Percentiles rank a stretch among this genome's conserved stretches.
phyloP scores from a whole-genome alignment of 2,329 filamentous ascomycete genomes.

The Aschersonia sp. region DNA sequence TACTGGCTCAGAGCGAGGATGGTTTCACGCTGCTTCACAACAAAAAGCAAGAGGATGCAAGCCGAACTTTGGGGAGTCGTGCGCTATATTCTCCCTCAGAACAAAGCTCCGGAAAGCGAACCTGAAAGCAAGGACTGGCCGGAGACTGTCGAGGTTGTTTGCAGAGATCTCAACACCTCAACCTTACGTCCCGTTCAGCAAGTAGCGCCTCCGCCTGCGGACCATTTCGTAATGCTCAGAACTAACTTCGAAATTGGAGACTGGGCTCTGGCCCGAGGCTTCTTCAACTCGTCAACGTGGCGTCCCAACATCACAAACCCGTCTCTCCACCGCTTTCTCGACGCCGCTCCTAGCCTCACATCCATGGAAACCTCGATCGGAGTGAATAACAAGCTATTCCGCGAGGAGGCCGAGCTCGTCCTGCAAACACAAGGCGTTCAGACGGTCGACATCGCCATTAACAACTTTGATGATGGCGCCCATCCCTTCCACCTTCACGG shows the following conservation, averaged over 20 bases:
- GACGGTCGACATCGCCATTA: slow-evolving; percentile 42
- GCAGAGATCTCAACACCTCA: slow-evolving; percentile 37
- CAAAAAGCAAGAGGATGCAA: slow-evolving; percentile 14
- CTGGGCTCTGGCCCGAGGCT: slow-evolving; percentile 37
- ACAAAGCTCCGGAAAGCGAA: neutral
- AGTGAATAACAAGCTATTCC: slow-evolving; percentile 16
- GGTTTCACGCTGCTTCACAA: slow-evolving; percentile 23
- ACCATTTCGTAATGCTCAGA: slow-evolving; percentile 28
- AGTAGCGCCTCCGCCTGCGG: slow-evolving; percentile 20
- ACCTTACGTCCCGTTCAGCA: slow-evolving; percentile 24
- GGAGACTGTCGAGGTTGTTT: slow-evolving; percentile 30
- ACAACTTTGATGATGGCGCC: slow-evolving; percentile 37
- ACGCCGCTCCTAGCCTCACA: slow-evolving; percentile 7
- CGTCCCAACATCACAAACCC: slow-evolving; percentile 20
- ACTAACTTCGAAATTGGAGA: slow-evolving; percentile 41
- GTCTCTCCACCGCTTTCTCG: slow-evolving; percentile 20
- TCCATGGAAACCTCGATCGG: slow-evolving; percentile 7
- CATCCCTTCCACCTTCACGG: slow-evolving; percentile 43
- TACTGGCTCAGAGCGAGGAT: slow-evolving; percentile 50
- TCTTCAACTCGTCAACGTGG: slow-evolving; percentile 39
- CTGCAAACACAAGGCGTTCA: slow-evolving; percentile 35
- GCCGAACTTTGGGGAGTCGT: slow-evolving; percentile 17
- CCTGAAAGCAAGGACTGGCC: slow-evolving; percentile 33
- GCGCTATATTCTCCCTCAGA: slow-evolving; percentile 10
- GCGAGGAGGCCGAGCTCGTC: slow-evolving; percentile 22